phyloP scores from a whole-genome alignment of 2,329 filamentous ascomycete genomes.

The Aureobasidium mangrovei region DNA sequence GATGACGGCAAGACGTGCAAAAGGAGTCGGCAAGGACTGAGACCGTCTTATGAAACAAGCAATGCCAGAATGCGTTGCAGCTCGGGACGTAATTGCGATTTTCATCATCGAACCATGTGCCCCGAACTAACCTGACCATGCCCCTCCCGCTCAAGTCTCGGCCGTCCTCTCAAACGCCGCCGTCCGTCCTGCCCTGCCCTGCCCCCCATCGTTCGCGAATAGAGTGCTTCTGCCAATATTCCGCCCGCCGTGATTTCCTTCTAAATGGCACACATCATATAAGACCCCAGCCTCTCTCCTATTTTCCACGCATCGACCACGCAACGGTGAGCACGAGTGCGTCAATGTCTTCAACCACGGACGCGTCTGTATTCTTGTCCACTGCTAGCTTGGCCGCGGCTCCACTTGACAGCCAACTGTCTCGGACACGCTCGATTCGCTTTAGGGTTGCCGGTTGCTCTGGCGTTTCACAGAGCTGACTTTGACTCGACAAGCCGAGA shows the following conservation, averaged over 20 bases:
- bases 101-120: background rate
- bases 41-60: no score
- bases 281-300: background rate
- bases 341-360: no score
- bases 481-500: background rate
- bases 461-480: conserved; percentile 3
- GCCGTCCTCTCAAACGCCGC: background rate
- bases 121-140: background rate
- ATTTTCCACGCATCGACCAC: background rate
- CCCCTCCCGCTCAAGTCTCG: no score
- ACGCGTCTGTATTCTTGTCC: background rate
- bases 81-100: no score
- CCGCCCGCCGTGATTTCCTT: conserved; percentile 2
- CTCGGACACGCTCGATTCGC: background rate
- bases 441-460: background rate
- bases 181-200: conserved; percentile 1
- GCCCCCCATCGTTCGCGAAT: conserved; percentile 1
- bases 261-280: conserved; percentile 1
- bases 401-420: background rate
- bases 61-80: no score
- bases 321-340: background rate
- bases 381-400: background rate
- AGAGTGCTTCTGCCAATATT: conserved; percentile 6
- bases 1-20: background rate
- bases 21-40: background rate